A percentile compares a stretch with the other conserved stretches of the same genome.
These are phyloP conservation scores for Diaporthe sp. DNA, from an alignment of 2,329 filamentous ascomycete species.

Conservation along the genomic window DNA sequence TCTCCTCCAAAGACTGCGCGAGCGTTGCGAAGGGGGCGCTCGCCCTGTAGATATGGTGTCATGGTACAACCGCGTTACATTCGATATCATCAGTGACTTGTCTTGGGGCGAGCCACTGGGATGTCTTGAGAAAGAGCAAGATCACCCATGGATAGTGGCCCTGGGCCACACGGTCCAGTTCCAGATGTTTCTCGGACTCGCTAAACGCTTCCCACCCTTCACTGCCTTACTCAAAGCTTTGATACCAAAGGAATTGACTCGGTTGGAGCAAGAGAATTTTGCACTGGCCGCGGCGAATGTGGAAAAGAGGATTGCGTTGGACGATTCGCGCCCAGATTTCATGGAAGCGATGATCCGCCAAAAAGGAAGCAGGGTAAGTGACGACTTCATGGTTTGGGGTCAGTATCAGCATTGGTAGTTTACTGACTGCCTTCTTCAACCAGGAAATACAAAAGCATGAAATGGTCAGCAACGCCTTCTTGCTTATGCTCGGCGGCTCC, in stretches of 20 bases:
- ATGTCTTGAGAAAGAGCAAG: background rate
- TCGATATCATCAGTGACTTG: background rate
- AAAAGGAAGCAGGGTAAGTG: background rate
- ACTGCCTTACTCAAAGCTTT: background rate
- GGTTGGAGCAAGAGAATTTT: background rate
- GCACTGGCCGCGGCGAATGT: background rate
- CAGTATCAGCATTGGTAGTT: background rate
- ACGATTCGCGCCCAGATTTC: background rate
- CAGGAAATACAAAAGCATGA: background rate
- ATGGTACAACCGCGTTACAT: background rate
- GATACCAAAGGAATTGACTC: background rate
- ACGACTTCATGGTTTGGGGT: too few species aligned
- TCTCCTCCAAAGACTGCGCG: background rate
- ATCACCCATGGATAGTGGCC: background rate
- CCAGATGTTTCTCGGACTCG: background rate
- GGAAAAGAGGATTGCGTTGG: background rate
- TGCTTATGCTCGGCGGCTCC: background rate
- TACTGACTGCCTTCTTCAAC: background rate
- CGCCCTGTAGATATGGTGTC: background rate
- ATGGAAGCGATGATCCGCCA: constrained; percentile 2
- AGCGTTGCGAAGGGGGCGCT: background rate
- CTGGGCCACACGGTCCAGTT: background rate
- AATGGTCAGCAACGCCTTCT: background rate
- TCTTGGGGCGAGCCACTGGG: background rate
- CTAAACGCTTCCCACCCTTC: background rate